phyloP scores from a whole-genome alignment of 1,139 yeast genomes.

The Pichia sp. region DNA sequence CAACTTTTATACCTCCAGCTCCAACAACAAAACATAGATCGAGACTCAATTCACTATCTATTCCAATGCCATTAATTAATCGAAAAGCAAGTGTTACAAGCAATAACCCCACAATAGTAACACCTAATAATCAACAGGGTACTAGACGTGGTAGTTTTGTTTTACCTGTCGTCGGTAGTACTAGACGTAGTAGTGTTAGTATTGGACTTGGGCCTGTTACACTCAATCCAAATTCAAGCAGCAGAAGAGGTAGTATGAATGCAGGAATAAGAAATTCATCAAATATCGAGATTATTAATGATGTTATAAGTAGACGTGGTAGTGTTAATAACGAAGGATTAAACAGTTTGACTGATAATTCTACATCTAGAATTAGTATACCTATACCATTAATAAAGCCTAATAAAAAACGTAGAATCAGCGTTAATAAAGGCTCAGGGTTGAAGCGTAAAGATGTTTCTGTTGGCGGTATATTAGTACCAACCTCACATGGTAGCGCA shows the following conservation, averaged over 20 bases:
- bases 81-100: conserved; percentile 7
- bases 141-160: conserved; percentile 8
- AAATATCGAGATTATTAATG: background rate
- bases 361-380: background rate
- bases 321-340: background rate
- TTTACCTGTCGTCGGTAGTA: conserved; percentile 1
- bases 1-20: conserved; percentile 5
- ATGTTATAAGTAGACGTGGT: conserved; percentile 5
- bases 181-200: conserved; percentile 5
- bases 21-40: conserved; percentile 1
- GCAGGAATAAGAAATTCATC: background rate
- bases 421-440: conserved; percentile 1
- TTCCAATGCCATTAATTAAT: conserved; percentile 9
- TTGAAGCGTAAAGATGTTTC: conserved; percentile 4
- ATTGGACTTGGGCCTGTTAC: background rate
- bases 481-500: conserved; percentile 5
- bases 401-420: conserved; percentile 6
- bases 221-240: background rate
- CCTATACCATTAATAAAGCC: conserved; percentile 8
- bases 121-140: background rate
- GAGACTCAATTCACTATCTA: conserved; percentile 13
- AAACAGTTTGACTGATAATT: conserved; percentile 1
- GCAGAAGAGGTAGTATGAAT: background rate
- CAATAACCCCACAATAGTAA: background rate
- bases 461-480: conserved; percentile 12